Percentiles rank a stretch among this genome's conserved stretches.
These are phyloP conservation scores for Saccharomycopsis sp. DNA, from an alignment of 805 yeast genomes.

Conservation along the genomic window DNA sequence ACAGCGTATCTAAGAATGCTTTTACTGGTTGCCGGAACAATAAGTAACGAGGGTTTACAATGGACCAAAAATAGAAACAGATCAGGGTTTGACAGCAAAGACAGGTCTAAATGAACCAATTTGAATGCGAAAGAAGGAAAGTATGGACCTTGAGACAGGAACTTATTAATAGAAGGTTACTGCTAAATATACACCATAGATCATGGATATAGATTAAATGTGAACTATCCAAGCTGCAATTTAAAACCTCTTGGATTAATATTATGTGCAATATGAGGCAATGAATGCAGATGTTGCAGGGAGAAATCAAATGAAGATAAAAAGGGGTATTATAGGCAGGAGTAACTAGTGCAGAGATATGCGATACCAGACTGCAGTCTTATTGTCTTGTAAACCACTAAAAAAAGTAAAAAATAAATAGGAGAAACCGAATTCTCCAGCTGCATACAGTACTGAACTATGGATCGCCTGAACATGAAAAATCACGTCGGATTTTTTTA, in stretches of 20 bases:
- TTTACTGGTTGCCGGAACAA: no score
- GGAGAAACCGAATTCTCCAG: no score
- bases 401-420: neutral
- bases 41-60: no score
- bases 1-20: no score
- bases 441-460: neutral
- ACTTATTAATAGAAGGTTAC: no score
- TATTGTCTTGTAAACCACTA: neutral
- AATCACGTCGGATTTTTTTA: neutral
- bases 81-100: no score
- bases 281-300: neutral
- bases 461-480: neutral
- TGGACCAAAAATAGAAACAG: no score
- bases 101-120: neutral
- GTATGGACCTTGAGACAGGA: no score
- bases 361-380: neutral
- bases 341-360: neutral
- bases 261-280: neutral
- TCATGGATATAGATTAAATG: neutral
- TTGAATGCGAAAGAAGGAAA: neutral
- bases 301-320: neutral
- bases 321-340: neutral
- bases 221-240: no score
- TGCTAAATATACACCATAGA: neutral
- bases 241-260: no score